Percentiles rank a stretch among this genome's conserved stretches.
These are phyloP conservation scores for Jamesozyma lodderae DNA, from an alignment of 805 yeast genomes.

Conservation along the genomic window DNA sequence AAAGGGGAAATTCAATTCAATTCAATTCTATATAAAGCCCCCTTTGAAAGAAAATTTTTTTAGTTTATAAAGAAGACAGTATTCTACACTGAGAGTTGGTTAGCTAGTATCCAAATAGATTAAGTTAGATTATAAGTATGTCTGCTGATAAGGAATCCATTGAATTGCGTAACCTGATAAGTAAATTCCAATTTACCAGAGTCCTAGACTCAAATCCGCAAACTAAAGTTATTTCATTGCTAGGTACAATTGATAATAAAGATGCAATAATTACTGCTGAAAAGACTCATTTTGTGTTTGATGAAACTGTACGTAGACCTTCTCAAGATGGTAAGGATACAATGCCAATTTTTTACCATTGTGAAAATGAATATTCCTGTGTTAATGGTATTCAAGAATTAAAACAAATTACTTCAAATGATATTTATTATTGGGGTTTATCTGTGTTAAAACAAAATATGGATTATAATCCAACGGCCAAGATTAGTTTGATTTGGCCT, in stretches of 20 bases:
- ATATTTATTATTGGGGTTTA: constrained; percentile 77
- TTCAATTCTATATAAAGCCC: no score
- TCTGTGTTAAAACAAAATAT: constrained; percentile 41
- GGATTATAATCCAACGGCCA: constrained; percentile 47
- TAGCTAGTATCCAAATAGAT: not conserved
- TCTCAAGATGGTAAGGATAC: constrained; percentile 23
- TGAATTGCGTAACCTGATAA: constrained; percentile 11
- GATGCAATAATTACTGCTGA: constrained; percentile 67
- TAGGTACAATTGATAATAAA: constrained; percentile 56
- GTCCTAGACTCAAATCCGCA: constrained; percentile 53
- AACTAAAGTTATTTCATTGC: constrained; percentile 49
- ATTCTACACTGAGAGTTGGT: no score
- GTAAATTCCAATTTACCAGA: constrained; percentile 37
- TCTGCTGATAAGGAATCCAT: not conserved
- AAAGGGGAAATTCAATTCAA: no score
- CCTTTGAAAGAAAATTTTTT: no score
- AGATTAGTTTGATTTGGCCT: constrained; percentile 74
- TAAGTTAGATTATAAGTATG: not conserved
- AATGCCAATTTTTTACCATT: constrained; percentile 16
- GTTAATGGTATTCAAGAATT: constrained; percentile 24
- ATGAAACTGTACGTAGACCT: constrained; percentile 24
- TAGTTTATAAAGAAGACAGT: no score
- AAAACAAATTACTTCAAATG: constrained; percentile 53
- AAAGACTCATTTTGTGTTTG: constrained; percentile 51
- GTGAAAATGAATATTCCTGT: constrained; percentile 24